Evolutionary conservation across 2,329 filamentous ascomycete genomes (phyloP).

Genomic region (Xylariaceae sp.): DNA sequence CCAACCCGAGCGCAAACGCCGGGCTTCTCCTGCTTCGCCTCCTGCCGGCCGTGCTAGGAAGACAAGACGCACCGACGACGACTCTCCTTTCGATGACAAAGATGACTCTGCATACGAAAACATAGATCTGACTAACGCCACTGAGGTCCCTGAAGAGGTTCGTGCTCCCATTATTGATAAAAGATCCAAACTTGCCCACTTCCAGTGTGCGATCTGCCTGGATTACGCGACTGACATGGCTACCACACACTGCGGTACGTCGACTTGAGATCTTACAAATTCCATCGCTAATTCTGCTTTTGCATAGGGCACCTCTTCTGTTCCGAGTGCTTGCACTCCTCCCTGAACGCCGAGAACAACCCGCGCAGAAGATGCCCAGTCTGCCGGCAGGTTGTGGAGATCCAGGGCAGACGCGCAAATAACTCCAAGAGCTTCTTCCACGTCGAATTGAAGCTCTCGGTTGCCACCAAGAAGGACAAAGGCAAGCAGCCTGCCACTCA

Average conservation of each 20-base stretch:
- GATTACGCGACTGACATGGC: conserved; percentile 56
- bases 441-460: conserved; percentile 61
- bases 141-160: conserved; percentile 42
- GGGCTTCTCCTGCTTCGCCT: conserved; percentile 17
- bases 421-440: conserved; percentile 50
- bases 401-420: conserved; percentile 39
- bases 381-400: conserved; percentile 57
- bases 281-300: neutral
- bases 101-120: conserved; percentile 21
- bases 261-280: neutral
- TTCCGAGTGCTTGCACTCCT: conserved; percentile 57
- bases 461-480: conserved; percentile 51
- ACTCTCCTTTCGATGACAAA: conserved; percentile 27
- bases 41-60: conserved; percentile 19
- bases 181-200: conserved; percentile 48
- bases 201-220: conserved; percentile 67
- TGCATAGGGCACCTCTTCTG: conserved; percentile 60
- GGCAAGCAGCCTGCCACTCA: conserved; percentile 19
- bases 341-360: conserved; percentile 51
- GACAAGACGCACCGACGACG: conserved; percentile 23
- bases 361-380: conserved; percentile 60
- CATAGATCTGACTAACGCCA: conserved; percentile 41
- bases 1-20: conserved; percentile 18
- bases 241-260: conserved; percentile 64
- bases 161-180: conserved; percentile 45